These are phyloP conservation scores for Bruguiera parviflora DNA, from an alignment of 345 rosid genomes.

Conservation along the genomic window DNA sequence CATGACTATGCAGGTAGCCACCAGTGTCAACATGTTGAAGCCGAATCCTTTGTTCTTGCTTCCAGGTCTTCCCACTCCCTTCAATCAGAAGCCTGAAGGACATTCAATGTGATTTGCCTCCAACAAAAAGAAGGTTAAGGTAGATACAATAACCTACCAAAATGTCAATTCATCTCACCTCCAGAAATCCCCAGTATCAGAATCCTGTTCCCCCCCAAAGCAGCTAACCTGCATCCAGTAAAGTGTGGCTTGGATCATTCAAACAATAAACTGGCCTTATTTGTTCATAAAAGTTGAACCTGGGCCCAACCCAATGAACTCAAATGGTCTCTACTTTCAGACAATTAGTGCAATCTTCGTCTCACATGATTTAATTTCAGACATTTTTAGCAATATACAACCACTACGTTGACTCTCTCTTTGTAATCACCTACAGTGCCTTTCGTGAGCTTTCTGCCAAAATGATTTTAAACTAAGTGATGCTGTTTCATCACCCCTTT, in stretches of 20 bases:
- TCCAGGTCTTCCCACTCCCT: conserved; percentile 93
- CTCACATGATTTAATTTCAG: background rate
- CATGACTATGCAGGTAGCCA: conserved; percentile 93
- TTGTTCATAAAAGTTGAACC: background rate
- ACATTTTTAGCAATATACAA: too few relatives aligned
- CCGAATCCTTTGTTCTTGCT: conserved; percentile 84
- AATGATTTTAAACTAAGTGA: background rate
- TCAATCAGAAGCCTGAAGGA: conserved; percentile 68
- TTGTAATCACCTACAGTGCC: too few relatives aligned
- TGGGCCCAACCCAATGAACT: background rate
- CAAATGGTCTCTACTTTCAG: background rate
- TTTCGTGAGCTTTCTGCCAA: background rate
- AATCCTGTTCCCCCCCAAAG: conserved; percentile 85
- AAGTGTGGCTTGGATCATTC: background rate
- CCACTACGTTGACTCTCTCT: too few relatives aligned
- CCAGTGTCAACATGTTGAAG: conserved; percentile 94
- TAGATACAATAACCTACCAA: background rate
- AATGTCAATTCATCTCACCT: conserved; percentile 44
- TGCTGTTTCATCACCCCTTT: background rate
- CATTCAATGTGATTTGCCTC: conserved; percentile 11
- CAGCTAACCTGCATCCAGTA: conserved; percentile 71
- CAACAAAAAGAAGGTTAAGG: background rate
- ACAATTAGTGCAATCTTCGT: background rate
- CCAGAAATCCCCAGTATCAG: conserved; percentile 98
- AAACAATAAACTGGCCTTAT: background rate